Percentiles rank a stretch among this genome's conserved stretches.
Evolutionary conservation across 306 rosid genomes (phyloP).

Genomic region (Spatholobus suberectus): DNA sequence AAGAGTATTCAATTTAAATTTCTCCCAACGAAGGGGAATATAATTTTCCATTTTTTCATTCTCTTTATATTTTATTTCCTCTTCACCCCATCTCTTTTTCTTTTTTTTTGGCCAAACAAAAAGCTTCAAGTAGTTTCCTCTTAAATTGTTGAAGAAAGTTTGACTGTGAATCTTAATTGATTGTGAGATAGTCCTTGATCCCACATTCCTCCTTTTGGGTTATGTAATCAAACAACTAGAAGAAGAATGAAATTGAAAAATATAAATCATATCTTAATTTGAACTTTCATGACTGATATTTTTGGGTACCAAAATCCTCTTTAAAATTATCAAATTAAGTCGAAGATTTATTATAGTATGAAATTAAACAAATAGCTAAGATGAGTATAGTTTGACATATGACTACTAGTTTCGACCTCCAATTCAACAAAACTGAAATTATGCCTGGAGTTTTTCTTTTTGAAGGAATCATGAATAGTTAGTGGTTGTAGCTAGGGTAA

Average conservation of each 20-base stretch:
- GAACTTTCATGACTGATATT: neutral
- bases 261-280: neutral
- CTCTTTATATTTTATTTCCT: neutral
- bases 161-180: neutral
- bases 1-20: neutral
- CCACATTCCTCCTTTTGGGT: constrained; percentile 10
- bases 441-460: neutral
- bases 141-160: neutral
- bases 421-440: neutral
- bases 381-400: neutral
- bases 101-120: neutral
- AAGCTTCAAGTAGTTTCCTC: neutral
- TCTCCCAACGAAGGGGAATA: neutral
- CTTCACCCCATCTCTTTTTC: neutral
- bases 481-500: neutral
- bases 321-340: neutral
- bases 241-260: constrained; percentile 12
- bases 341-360: neutral
- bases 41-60: neutral
- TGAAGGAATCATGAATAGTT: neutral
- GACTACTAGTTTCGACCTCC: neutral
- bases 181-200: neutral
- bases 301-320: neutral
- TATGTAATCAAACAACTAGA: neutral
- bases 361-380: constrained; percentile 2